phyloP scores from a whole-genome alignment of 139 green algal genomes.

The Chlorella sp. region DNA sequence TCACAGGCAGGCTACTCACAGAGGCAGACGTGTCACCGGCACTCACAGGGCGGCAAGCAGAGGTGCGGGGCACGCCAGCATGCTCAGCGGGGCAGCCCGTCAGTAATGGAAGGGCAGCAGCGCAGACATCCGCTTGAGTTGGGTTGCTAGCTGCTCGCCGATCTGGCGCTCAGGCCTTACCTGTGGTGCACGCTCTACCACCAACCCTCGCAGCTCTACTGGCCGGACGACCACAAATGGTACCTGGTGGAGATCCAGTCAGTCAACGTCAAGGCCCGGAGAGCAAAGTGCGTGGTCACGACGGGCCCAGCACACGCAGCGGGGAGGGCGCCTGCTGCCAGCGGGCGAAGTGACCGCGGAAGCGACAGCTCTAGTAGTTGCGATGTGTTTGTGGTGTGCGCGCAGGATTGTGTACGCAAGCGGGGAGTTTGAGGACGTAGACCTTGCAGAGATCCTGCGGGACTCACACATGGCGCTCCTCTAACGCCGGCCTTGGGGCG shows the following conservation, averaged over 20 bases:
- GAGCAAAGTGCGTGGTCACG: constrained; percentile 74
- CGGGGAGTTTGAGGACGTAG: constrained; percentile 72
- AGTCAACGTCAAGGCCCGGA: constrained; percentile 52
- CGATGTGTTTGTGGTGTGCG: neutral
- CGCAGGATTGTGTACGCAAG: constrained; percentile 75
- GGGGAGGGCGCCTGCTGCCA: too few relatives aligned
- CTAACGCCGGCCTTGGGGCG: too few relatives aligned
- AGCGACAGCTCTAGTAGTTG: too few relatives aligned
- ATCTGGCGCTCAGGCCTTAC: too few relatives aligned
- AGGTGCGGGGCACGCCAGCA: constrained; percentile 29
- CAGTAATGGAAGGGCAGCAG: too few relatives aligned
- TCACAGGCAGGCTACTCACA: constrained; percentile 14
- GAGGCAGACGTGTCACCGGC: constrained; percentile 42
- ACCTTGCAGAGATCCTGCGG: constrained; percentile 73
- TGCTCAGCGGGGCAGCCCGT: neutral
- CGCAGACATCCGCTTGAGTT: too few relatives aligned
- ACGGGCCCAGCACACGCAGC: too few relatives aligned
- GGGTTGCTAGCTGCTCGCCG: too few relatives aligned
- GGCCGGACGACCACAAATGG: constrained; percentile 85
- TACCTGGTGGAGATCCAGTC: constrained; percentile 76
- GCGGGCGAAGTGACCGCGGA: too few relatives aligned
- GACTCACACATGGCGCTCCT: constrained; percentile 66
- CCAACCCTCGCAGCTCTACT: constrained; percentile 54
- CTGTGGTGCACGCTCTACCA: too few relatives aligned
- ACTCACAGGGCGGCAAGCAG: constrained; percentile 63